phyloP scores from a whole-genome alignment of 441 rosid species.

The Croton laevigatus region DNA sequence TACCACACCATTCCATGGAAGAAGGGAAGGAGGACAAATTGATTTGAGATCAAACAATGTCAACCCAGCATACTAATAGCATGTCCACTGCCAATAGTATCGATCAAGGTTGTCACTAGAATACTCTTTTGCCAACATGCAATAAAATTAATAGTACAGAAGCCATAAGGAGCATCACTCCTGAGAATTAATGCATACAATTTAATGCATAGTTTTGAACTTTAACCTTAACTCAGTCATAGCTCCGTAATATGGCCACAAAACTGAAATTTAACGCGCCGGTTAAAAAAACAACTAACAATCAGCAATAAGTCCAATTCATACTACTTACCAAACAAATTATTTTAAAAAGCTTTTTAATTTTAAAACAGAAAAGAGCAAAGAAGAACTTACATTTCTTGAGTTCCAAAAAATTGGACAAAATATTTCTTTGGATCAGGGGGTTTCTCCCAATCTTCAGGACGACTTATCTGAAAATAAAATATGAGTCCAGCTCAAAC shows the following conservation, averaged over 20 bases:
- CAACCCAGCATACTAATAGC: neutral
- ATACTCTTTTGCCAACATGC: neutral
- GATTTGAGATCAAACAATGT: neutral
- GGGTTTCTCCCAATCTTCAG: slow-evolving; percentile 77
- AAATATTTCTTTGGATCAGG: slow-evolving; percentile 89
- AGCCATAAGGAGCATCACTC: neutral
- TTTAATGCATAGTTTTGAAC: neutral
- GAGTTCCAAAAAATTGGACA: slow-evolving; percentile 94
- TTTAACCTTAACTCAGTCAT: neutral
- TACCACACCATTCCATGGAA: neutral
- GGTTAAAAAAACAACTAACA: neutral
- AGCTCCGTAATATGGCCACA: neutral
- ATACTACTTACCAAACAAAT: neutral
- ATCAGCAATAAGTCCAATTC: neutral
- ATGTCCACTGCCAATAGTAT: neutral
- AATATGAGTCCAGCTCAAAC: slow-evolving; percentile 20
- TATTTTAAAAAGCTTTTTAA: neutral
- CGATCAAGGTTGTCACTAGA: neutral
- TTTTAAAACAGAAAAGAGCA: neutral
- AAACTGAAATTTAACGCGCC: neutral
- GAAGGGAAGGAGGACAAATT: neutral
- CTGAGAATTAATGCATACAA: neutral
- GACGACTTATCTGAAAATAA: slow-evolving; percentile 73
- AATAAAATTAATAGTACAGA: neutral
- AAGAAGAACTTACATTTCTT: slow-evolving; percentile 78